Evolutionary conservation across 768 basidiomycete species (phyloP).

Genomic region (Lyophyllum shimeji): DNA sequence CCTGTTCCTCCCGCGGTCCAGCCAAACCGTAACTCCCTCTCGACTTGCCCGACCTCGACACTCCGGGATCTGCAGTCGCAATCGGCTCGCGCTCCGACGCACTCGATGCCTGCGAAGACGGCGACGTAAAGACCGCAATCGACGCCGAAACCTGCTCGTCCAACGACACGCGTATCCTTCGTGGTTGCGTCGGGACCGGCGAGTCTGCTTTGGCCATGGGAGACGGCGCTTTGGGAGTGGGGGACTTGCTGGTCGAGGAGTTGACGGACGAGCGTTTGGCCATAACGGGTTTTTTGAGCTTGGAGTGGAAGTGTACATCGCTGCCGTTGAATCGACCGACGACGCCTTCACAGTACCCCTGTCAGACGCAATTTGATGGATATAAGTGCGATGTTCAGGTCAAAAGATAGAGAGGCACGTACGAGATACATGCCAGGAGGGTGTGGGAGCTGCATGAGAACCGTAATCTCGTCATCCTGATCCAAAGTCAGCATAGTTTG

Average conservation of each 20-base stretch:
- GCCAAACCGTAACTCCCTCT: slow-evolving; percentile 1
- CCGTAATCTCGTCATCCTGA: slow-evolving; percentile 78
- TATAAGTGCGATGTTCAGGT: neutral
- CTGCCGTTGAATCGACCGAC: slow-evolving; percentile 69
- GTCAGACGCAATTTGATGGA: neutral
- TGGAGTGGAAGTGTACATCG: slow-evolving; percentile 68
- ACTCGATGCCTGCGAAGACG: neutral
- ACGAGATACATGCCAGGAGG: slow-evolving; percentile 63
- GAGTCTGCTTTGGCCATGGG: neutral
- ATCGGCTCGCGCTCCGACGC: neutral
- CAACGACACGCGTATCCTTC: slow-evolving; percentile 11
- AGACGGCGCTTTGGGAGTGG: slow-evolving; percentile 19
- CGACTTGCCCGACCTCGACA: neutral
- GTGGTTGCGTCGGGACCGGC: slow-evolving; percentile 5
- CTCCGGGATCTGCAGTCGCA: neutral
- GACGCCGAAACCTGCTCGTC: slow-evolving; percentile 12
- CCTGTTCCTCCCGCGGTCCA: slow-evolving; percentile 1
- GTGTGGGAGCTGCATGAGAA: slow-evolving; percentile 68
- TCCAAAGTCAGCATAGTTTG: neutral
- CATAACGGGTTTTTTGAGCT: slow-evolving; percentile 79
- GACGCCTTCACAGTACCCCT: slow-evolving; percentile 90
- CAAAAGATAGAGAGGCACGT: slow-evolving; percentile 21
- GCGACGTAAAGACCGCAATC: neutral
- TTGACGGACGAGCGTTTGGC: slow-evolving; percentile 58
- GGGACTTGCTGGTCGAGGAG: slow-evolving; percentile 19